phyloP scores from a whole-genome alignment of 257 asterid genomes.

The Petunia secreta region DNA sequence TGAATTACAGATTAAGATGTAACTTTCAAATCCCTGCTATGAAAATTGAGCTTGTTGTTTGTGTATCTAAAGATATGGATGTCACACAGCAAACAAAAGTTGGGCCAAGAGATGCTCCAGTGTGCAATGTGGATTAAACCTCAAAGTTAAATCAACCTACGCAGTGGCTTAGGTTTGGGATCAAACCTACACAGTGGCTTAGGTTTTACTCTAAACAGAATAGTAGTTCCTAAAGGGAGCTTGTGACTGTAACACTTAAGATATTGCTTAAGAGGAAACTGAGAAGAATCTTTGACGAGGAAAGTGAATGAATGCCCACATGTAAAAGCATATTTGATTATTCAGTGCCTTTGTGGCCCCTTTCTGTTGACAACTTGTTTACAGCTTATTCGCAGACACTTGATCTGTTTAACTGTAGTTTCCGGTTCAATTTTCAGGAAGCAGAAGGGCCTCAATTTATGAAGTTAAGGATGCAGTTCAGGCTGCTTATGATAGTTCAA shows the following conservation, averaged over 20 bases:
- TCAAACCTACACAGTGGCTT: background rate
- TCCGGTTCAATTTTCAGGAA: conserved; percentile 43
- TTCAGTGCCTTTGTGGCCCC: background rate
- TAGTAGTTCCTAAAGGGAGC: conserved; percentile 1
- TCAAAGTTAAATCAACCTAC: conserved; percentile 10
- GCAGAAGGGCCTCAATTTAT: conserved; percentile 58
- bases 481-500: conserved; percentile 53
- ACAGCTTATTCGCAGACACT: background rate
- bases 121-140: background rate
- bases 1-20: background rate
- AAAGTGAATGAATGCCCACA: background rate
- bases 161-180: background rate
- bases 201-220: background rate
- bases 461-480: conserved; percentile 72
- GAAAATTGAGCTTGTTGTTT: background rate
- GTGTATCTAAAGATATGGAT: conserved; percentile 5
- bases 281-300: too few species aligned
- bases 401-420: conserved; percentile 1
- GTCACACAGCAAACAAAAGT: background rate
- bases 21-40: background rate
- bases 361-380: conserved; percentile 6
- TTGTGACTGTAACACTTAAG: conserved; percentile 4
- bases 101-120: background rate
- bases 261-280: background rate
- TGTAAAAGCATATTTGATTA: background rate